These are phyloP conservation scores for Pachyrhizus erosus DNA, from an alignment of 306 rosid species.

Conservation along the genomic window DNA sequence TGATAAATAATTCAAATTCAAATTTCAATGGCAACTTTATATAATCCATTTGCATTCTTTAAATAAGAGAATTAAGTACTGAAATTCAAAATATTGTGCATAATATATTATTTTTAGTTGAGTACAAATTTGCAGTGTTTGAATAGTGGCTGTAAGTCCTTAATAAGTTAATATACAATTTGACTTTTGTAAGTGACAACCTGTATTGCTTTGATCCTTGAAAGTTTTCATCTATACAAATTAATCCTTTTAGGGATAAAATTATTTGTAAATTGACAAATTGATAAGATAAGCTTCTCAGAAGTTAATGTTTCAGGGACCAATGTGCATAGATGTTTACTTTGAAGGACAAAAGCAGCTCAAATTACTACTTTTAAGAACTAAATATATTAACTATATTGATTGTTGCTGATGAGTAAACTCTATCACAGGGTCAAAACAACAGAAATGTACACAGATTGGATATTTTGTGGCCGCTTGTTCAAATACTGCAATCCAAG, in stretches of 20 bases:
- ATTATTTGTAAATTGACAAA: neutral
- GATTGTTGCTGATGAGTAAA: constrained; percentile 32
- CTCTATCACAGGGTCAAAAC: constrained; percentile 72
- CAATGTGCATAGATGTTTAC: neutral
- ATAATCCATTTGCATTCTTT: neutral
- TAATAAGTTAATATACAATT: neutral
- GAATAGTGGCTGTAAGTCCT: neutral
- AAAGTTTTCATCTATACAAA: neutral
- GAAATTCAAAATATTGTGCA: neutral
- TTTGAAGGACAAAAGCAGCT: neutral
- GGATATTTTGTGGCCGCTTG: constrained; percentile 96
- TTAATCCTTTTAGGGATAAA: neutral
- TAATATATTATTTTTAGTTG: neutral
- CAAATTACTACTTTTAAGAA: neutral
- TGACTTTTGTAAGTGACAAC: neutral
- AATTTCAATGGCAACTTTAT: neutral
- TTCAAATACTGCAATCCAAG: constrained; percentile 88
- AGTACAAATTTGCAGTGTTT: neutral
- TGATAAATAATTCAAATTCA: neutral
- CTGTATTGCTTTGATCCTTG: neutral
- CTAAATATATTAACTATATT: neutral
- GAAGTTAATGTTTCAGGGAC: neutral
- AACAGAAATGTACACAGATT: constrained; percentile 81
- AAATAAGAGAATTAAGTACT: neutral
- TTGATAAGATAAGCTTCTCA: neutral